Percentiles rank a stretch among this genome's conserved stretches.
phyloP scores from a whole-genome alignment of 2,329 filamentous ascomycete species.

The Neopestalotiopsis sp. region DNA sequence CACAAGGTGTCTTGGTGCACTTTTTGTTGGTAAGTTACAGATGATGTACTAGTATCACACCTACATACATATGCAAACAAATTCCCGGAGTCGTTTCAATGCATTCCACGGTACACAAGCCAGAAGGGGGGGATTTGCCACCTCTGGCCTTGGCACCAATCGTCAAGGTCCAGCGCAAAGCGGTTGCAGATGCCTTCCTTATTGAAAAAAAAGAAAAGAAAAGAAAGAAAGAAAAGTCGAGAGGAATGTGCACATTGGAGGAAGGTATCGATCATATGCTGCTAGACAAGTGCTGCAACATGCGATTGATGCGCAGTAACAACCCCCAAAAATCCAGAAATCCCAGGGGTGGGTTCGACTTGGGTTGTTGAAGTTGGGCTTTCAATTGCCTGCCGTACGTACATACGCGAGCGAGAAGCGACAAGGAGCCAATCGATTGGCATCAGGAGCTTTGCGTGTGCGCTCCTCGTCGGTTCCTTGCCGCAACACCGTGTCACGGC shows the following conservation, averaged over 20 bases:
- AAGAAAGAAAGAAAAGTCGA: background rate
- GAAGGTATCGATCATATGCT: background rate
- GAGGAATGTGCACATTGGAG: background rate
- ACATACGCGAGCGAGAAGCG: background rate
- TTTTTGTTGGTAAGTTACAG: background rate
- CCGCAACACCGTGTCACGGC: constrained; percentile 31
- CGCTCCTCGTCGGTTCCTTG: constrained; percentile 30
- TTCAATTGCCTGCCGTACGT: background rate
- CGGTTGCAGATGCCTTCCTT: background rate
- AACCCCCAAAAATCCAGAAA: background rate
- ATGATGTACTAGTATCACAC: background rate
- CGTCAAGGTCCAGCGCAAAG: background rate
- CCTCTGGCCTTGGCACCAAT: constrained; percentile 3
- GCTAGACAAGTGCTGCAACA: background rate
- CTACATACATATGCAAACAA: background rate
- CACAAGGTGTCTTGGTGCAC: background rate
- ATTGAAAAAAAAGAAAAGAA: background rate
- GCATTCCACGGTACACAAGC: constrained; percentile 2
- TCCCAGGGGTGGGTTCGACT: background rate
- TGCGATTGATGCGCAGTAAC: background rate
- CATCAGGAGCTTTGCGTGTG: background rate
- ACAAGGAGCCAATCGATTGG: background rate
- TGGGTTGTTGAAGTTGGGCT: background rate
- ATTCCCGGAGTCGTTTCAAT: background rate
- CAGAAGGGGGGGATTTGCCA: background rate